Conservation (phyloP, 148 eudicot genomes). For the Diospyros lotus region DNA sequence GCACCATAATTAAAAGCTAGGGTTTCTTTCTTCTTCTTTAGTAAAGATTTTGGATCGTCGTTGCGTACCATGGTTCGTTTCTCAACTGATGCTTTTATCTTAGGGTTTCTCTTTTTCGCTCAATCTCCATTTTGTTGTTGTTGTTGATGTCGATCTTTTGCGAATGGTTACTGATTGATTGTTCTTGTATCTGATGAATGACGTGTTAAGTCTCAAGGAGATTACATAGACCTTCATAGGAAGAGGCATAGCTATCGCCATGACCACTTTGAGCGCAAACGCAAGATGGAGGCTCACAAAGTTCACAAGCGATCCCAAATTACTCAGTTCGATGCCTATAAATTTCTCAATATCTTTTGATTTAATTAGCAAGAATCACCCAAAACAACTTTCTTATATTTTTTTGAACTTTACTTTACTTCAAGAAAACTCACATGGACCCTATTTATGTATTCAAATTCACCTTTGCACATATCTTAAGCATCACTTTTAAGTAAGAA, state of each 20-base stretch:
- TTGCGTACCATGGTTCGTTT: conserved; percentile 3
- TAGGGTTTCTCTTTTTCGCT: too few species aligned
- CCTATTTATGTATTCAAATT: too few species aligned
- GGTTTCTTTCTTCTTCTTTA: too few species aligned
- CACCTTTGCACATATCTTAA: too few species aligned
- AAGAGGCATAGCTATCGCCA: conserved; percentile 86
- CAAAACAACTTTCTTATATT: too few species aligned
- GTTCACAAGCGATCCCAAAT: conserved; percentile 57
- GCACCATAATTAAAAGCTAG: too few species aligned
- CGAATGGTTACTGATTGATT: background rate
- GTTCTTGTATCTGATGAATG: background rate
- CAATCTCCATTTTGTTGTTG: too few species aligned
- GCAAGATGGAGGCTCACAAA: conserved; percentile 87
- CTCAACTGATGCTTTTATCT: background rate
- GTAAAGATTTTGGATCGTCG: background rate
- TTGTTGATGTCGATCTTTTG: background rate
- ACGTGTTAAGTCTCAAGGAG: conserved; percentile 73
- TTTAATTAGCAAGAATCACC: too few species aligned
- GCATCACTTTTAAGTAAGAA: too few species aligned
- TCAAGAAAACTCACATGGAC: too few species aligned
- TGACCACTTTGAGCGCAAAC: conserved; percentile 19
- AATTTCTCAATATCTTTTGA: too few species aligned
- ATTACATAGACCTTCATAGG: conserved; percentile 76
- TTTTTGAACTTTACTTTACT: too few species aligned
- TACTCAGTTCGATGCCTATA: conserved; percentile 33